Conservation (phyloP, 2,329 filamentous ascomycete species). For the Mycosphaerella sp. region DNA sequence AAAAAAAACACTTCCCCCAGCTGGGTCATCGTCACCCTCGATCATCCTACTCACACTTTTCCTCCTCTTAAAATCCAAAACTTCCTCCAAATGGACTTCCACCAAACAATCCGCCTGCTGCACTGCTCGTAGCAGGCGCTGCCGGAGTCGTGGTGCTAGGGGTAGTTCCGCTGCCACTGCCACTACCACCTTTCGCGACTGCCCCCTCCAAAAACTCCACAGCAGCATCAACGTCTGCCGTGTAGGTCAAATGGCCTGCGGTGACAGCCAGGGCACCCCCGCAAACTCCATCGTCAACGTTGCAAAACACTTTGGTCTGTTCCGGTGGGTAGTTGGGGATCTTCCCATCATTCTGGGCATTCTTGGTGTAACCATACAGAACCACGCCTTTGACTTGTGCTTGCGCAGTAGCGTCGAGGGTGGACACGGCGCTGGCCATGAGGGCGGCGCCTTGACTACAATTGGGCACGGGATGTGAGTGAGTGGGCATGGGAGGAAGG, state of each 20-base stretch:
- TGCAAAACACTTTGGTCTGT: slow-evolving; percentile 35
- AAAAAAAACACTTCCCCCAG: too few relatives aligned
- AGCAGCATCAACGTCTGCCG: slow-evolving; percentile 12
- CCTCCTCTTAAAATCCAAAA: too few relatives aligned
- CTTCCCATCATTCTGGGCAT: slow-evolving; percentile 33
- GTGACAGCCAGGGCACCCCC: slow-evolving; percentile 32
- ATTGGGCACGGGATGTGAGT: not conserved
- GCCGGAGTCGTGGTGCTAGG: not conserved
- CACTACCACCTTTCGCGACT: not conserved
- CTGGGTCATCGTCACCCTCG: too few relatives aligned
- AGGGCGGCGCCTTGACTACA: slow-evolving; percentile 38
- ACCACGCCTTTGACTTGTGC: slow-evolving; percentile 35
- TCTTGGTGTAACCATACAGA: slow-evolving; percentile 39
- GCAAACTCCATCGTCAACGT: slow-evolving; percentile 33
- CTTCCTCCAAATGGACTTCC: too few relatives aligned
- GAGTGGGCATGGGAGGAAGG: too few relatives aligned
- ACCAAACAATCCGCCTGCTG: too few relatives aligned
- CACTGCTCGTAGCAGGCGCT: not conserved
- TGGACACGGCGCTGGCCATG: slow-evolving; percentile 33
- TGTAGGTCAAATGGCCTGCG: slow-evolving; percentile 32
- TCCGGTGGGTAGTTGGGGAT: slow-evolving; percentile 33
- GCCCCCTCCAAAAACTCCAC: slow-evolving; percentile 12
- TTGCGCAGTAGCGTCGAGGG: slow-evolving; percentile 24
- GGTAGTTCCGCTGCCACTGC: not conserved
- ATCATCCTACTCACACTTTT: too few relatives aligned